A percentile compares a stretch with the other conserved stretches of the same genome.
These are phyloP conservation scores for Typha latifolia DNA, from an alignment of 176 grass and related monocot genomes.

Conservation along the genomic window DNA sequence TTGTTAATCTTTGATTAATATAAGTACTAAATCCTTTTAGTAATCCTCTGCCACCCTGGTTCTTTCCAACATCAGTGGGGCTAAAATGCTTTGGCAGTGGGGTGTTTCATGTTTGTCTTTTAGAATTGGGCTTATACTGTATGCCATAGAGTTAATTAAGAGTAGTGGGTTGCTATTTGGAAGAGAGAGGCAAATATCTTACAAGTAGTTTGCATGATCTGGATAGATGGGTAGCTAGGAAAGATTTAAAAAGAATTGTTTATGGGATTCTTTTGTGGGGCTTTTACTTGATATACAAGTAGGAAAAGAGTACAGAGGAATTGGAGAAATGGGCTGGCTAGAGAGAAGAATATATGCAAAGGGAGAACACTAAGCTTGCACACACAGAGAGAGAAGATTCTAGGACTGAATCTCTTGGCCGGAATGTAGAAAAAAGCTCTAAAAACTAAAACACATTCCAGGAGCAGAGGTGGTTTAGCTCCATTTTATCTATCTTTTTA, in stretches of 20 bases:
- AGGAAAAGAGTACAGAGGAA: not conserved
- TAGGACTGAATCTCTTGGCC: no score
- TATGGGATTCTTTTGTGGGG: not conserved
- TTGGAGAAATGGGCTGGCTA: constrained; percentile 2
- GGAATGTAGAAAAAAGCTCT: no score
- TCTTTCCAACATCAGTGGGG: no score
- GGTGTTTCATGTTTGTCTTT: not conserved
- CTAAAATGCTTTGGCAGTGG: constrained; percentile 10
- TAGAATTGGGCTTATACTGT: constrained; percentile 13
- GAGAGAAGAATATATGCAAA: not conserved
- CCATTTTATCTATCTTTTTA: no score
- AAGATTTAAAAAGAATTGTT: not conserved
- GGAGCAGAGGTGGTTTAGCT: no score
- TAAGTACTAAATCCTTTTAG: no score
- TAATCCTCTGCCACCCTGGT: no score
- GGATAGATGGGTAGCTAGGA: not conserved
- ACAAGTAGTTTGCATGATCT: not conserved
- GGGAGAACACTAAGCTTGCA: not conserved
- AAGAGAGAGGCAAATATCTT: constrained; percentile 8
- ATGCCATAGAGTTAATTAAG: constrained; percentile 8
- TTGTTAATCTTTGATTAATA: no score
- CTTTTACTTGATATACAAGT: not conserved
- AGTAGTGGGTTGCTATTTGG: constrained; percentile 26
- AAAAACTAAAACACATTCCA: no score
- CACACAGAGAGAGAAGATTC: not conserved